phyloP scores from a whole-genome alignment of 805 yeast species.

The Lachancea quebecensis region DNA sequence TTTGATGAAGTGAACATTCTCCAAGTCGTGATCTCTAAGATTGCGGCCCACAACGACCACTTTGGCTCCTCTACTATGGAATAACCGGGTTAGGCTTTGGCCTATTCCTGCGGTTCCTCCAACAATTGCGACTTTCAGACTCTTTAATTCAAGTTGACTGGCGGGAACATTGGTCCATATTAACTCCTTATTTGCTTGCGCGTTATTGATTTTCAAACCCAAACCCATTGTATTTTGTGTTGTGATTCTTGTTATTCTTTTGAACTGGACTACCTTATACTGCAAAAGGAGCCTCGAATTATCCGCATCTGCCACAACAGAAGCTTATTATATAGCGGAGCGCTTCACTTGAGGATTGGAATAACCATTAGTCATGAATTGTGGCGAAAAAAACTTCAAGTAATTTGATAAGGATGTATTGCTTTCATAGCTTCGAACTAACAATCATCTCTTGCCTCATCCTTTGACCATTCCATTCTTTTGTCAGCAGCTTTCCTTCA shows the following conservation, averaged over 20 bases:
- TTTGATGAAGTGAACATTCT: conserved; percentile 27
- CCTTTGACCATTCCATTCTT: too few relatives aligned
- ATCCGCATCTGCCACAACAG: too few relatives aligned
- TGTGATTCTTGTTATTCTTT: neutral
- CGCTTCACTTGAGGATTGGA: too few relatives aligned
- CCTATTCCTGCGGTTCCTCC: conserved; percentile 40
- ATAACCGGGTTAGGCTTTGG: conserved; percentile 24
- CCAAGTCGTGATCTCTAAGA: conserved; percentile 25
- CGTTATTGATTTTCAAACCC: neutral
- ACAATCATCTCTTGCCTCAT: too few relatives aligned
- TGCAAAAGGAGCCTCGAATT: too few relatives aligned
- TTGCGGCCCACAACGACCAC: conserved; percentile 34
- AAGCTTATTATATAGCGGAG: too few relatives aligned
- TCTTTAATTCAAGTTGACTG: neutral
- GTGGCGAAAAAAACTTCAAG: too few relatives aligned
- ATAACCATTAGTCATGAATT: too few relatives aligned
- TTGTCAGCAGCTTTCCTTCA: too few relatives aligned
- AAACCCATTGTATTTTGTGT: neutral
- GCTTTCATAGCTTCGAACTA: too few relatives aligned
- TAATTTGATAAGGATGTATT: too few relatives aligned
- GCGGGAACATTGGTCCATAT: neutral
- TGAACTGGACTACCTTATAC: too few relatives aligned
- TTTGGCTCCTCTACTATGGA: conserved; percentile 26
- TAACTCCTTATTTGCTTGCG: neutral
- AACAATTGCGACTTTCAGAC: conserved; percentile 22